These are phyloP conservation scores for Cercis canadensis DNA, from an alignment of 306 rosid species.

Conservation along the genomic window DNA sequence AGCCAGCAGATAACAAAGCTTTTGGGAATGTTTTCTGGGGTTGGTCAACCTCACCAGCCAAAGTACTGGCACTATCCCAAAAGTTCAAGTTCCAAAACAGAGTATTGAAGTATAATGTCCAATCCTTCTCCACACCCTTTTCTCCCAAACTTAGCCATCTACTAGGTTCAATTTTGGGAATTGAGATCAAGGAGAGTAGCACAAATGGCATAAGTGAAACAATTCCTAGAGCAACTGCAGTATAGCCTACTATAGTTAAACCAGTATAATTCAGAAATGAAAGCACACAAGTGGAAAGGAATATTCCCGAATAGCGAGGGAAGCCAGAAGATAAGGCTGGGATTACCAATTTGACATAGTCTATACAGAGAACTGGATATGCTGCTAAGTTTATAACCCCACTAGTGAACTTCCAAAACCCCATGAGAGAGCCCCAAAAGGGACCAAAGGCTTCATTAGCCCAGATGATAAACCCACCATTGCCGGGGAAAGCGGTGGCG, in stretches of 20 bases:
- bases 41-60: conserved; percentile 61
- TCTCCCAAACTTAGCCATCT: conserved; percentile 58
- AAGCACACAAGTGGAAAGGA: conserved; percentile 47
- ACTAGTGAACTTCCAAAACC: conserved; percentile 62
- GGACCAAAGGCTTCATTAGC: conserved; percentile 78
- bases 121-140: conserved; percentile 50
- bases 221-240: conserved; percentile 54
- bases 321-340: conserved; percentile 45
- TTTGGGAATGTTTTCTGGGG: conserved; percentile 66
- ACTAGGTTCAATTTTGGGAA: conserved; percentile 61
- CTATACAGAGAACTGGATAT: conserved; percentile 61
- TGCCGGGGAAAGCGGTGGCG: conserved; percentile 64
- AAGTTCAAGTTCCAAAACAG: conserved; percentile 74
- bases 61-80: conserved; percentile 78
- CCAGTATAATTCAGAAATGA: conserved; percentile 67
- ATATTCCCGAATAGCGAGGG: conserved; percentile 39
- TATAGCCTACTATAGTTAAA: conserved; percentile 58
- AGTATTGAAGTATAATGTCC: conserved; percentile 61
- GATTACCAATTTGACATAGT: conserved; percentile 48
- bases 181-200: conserved; percentile 47
- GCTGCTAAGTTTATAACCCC: conserved; percentile 70
- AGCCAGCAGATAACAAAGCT: conserved; percentile 55
- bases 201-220: conserved; percentile 65
- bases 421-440: conserved; percentile 75
- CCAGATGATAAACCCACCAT: conserved; percentile 84